Evolutionary conservation across 2,329 filamentous ascomycete species (phyloP), one percentile per base, ranked within the genome.

Genomic region (Colletotrichum eremochloae): DNA sequence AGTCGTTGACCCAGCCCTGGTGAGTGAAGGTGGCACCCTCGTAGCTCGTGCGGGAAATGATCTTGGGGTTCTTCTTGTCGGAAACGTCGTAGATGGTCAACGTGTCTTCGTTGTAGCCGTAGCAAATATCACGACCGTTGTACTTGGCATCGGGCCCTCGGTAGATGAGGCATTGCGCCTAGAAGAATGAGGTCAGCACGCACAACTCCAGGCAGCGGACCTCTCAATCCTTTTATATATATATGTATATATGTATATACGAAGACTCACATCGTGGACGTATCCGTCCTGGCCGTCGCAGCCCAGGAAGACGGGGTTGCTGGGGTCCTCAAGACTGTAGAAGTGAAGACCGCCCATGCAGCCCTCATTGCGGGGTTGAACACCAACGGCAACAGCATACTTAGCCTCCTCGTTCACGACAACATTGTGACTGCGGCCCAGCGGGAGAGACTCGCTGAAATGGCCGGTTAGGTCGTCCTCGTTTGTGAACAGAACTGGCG

Each of bases 11-110:
- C 80, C 84, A 86, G 65, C 88, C 88, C 76, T 90, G 88, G 77
- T 90, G 88, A 2, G 87, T 88, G 81, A 89, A 89, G 20, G 83
- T 78, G n/a, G 86, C 86, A 52, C 88, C 88, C n/a, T 86, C 83
- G 77, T 90, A 90, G 0, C 84, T 84, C 2, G 86, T 89, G 70
- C 82, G 82, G 62, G 87, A 89, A 74, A 90, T 84, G 72, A 88
- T 81, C 29, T 78, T 82, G 67, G 81, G 77, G 63, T 79, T 79
- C 38, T 81, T 79, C 80, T 88, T 87, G 79, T 88, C 79, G 29
- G 84, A 87, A 9, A 88, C 83, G 64, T 89, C 85, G 75, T 84
- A 87, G 68, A 87, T 86, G 46, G 85, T 86, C 52, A 87, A 76
- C 0, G 83, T 83, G 71, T 87, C 85, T 74, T 86, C 86, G 74